Evolutionary conservation across 2,329 filamentous ascomycete species (phyloP).

Genomic region (Beauveria sp.): DNA sequence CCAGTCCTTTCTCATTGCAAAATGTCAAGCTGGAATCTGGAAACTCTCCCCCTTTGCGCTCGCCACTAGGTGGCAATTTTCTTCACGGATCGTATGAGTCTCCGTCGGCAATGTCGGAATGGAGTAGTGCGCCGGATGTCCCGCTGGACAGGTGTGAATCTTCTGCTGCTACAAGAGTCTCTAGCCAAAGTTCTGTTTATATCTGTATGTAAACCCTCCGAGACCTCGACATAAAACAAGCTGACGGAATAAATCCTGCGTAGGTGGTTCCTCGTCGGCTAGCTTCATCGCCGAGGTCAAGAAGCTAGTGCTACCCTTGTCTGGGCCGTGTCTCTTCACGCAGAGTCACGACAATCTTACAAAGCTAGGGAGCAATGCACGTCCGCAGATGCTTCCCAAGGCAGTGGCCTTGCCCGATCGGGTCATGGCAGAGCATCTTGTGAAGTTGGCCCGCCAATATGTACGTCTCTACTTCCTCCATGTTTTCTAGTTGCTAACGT

Average conservation of each 20-base stretch:
- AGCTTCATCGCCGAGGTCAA: conserved; percentile 54
- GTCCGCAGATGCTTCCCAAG: conserved; percentile 40
- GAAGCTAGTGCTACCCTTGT: conserved; percentile 48
- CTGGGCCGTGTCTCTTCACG: conserved; percentile 50
- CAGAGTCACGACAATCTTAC: conserved; percentile 36
- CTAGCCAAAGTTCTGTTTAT: not conserved
- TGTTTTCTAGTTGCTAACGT: not conserved
- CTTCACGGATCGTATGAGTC: not conserved
- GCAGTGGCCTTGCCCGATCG: conserved; percentile 47
- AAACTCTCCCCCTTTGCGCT: not conserved
- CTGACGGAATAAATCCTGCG: conserved; percentile 29
- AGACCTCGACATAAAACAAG: not conserved
- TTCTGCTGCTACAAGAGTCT: not conserved
- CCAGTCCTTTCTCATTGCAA: not conserved
- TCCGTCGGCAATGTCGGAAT: not conserved
- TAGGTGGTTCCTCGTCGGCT: conserved; percentile 55
- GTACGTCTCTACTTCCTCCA: not conserved
- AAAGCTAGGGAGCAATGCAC: not conserved
- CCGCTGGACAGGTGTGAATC: not conserved
- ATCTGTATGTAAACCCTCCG: not conserved
- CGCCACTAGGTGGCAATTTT: not conserved
- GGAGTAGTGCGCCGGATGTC: not conserved
- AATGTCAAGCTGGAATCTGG: not conserved
- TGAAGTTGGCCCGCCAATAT: conserved; percentile 3
- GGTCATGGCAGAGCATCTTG: conserved; percentile 39